Conservation (phyloP, 352 stramenopile species). For the Phytophthora citricola region DNA sequence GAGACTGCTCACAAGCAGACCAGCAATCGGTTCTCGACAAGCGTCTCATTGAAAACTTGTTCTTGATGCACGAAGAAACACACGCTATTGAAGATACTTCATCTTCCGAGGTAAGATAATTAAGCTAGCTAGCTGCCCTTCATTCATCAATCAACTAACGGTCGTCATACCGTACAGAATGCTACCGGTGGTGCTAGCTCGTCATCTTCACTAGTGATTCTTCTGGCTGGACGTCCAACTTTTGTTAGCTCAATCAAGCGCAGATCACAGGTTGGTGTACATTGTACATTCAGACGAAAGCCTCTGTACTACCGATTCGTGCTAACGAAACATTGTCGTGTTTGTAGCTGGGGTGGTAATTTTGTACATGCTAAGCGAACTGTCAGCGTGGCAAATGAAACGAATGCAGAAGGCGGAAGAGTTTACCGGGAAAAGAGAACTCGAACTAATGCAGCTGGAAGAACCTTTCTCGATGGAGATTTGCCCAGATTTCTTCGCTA, state of each 20-base stretch:
- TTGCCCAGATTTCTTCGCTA: conserved; percentile 71
- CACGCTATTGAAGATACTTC: conserved; percentile 13
- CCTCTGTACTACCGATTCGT: background rate
- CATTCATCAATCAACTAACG: conserved; percentile 1
- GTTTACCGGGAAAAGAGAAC: conserved; percentile 69
- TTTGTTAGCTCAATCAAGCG: conserved; percentile 63
- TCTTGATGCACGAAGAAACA: conserved; percentile 42
- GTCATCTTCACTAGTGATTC: conserved; percentile 23
- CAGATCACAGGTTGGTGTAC: conserved; percentile 64
- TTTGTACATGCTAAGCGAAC: conserved; percentile 74
- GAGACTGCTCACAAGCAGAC: conserved; percentile 32
- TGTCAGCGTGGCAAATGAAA: conserved; percentile 91
- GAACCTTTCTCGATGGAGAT: conserved; percentile 88
- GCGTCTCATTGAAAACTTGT: conserved; percentile 61
- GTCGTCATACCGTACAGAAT: conserved; percentile 17
- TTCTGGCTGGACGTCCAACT: conserved; percentile 22
- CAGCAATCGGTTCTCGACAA: conserved; percentile 60
- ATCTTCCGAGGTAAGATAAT: conserved; percentile 14
- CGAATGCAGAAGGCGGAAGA: conserved; percentile 89
- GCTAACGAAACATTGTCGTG: conserved; percentile 19
- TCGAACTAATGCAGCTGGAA: conserved; percentile 79
- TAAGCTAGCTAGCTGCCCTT: background rate
- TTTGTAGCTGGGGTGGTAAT: conserved; percentile 72
- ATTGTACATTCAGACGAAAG: background rate
- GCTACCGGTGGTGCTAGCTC: background rate